Conservation (phyloP, 257 asterid species). For the Scutellaria galericulata region DNA sequence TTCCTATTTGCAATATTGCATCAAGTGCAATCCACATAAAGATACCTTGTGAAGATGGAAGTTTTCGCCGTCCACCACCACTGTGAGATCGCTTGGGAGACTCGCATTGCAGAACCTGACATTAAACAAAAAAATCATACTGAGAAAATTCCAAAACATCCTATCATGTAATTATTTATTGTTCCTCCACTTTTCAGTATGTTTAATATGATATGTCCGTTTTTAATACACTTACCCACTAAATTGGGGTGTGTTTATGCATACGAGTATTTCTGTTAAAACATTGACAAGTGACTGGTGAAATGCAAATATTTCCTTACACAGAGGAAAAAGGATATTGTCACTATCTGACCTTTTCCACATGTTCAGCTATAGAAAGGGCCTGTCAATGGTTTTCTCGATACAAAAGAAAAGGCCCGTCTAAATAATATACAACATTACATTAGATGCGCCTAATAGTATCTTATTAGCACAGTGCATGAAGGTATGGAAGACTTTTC, state of each 20-base stretch:
- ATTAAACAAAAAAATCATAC: slow-evolving; percentile 31
- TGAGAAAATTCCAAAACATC: slow-evolving; percentile 12
- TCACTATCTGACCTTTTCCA: neutral
- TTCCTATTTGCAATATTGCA: neutral
- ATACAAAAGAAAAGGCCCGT: slow-evolving; percentile 3
- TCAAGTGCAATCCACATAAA: slow-evolving; percentile 11
- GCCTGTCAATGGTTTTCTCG: neutral
- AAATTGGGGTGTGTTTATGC: neutral
- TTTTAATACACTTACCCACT: neutral
- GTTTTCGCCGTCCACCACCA: slow-evolving; percentile 66
- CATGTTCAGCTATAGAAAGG: neutral
- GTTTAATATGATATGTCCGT: neutral
- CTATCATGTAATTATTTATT: neutral
- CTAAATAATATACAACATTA: neutral
- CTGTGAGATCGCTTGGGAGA: slow-evolving; percentile 75
- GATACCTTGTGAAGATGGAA: slow-evolving; percentile 96
- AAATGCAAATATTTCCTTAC: neutral
- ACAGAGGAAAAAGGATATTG: neutral
- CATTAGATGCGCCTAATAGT: neutral
- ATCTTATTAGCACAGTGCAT: neutral
- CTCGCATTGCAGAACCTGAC: slow-evolving; percentile 78
- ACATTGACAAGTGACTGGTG: neutral
- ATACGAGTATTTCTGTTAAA: slow-evolving; percentile 7
- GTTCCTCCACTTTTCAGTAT: neutral
- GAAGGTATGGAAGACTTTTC: neutral